Evolutionary conservation across 495 filamentous ascomycete species (phyloP).

Genomic region (Neurospora tetrasperma): DNA sequence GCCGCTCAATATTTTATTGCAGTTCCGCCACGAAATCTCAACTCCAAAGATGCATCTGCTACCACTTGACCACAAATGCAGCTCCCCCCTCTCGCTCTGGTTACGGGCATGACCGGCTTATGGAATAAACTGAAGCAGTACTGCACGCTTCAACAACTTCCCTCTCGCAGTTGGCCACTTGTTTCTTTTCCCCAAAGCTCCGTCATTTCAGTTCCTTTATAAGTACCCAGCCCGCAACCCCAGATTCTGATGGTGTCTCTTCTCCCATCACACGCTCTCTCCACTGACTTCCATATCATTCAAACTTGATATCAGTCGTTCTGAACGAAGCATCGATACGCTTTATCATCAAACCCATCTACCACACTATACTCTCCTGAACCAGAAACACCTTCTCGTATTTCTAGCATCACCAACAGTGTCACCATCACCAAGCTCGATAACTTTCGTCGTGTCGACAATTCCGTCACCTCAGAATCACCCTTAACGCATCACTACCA

Average conservation of each 20-base stretch:
- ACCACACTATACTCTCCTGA: not conserved
- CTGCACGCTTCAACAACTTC: not conserved
- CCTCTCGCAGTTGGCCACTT: not conserved
- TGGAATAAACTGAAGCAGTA: not conserved
- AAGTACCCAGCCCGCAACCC: not conserved
- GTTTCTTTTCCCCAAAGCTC: not conserved
- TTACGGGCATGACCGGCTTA: not conserved
- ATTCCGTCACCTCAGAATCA: not conserved
- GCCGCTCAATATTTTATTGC: not conserved
- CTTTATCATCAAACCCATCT: not conserved
- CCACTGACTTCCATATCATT: not conserved
- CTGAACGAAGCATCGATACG: not conserved
- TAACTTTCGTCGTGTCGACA: not conserved
- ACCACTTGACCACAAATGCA: not conserved
- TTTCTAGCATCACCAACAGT: not conserved
- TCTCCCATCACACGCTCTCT: not conserved
- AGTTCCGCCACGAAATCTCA: not conserved
- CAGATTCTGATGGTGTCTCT: not conserved
- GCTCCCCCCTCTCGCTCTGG: not conserved
- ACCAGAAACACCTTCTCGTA: not conserved
- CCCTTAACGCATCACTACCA: not conserved
- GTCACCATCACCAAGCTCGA: not conserved
- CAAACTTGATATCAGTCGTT: not conserved
- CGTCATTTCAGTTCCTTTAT: not conserved
- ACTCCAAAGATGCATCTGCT: not conserved